Percentiles rank a stretch among this genome's conserved stretches.
phyloP scores from a whole-genome alignment of 306 rosid genomes.

The Delonix regia region DNA sequence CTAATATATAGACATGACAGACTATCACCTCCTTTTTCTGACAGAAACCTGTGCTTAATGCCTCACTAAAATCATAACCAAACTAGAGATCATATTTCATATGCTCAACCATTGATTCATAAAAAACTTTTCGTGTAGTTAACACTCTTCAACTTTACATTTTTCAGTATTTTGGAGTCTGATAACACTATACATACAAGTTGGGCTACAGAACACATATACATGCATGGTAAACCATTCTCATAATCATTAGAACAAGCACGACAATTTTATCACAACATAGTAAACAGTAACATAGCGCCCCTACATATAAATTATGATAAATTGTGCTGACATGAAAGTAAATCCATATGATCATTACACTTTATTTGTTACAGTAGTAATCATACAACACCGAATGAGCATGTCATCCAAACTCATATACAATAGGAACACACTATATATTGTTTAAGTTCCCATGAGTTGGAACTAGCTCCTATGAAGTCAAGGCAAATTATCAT shows the following conservation, averaged over 20 bases:
- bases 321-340: neutral
- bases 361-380: neutral
- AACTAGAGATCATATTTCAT: neutral
- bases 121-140: neutral
- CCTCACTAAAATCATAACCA: neutral
- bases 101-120: neutral
- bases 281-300: neutral
- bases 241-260: neutral
- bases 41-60: neutral
- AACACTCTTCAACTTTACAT: neutral
- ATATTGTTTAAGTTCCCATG: neutral
- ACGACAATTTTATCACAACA: neutral
- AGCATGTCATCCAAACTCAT: constrained; percentile 22
- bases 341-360: constrained; percentile 2
- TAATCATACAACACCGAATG: constrained; percentile 4
- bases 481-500: constrained; percentile 28
- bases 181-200: neutral
- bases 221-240: neutral
- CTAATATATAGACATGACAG: neutral
- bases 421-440: neutral
- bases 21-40: neutral
- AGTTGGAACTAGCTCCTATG: constrained; percentile 5
- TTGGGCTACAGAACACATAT: neutral
- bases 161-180: neutral
- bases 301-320: constrained; percentile 12